Evolutionary conservation across 2,329 filamentous ascomycete species (phyloP).

Genomic region (Chrysoporthe cubensis): DNA sequence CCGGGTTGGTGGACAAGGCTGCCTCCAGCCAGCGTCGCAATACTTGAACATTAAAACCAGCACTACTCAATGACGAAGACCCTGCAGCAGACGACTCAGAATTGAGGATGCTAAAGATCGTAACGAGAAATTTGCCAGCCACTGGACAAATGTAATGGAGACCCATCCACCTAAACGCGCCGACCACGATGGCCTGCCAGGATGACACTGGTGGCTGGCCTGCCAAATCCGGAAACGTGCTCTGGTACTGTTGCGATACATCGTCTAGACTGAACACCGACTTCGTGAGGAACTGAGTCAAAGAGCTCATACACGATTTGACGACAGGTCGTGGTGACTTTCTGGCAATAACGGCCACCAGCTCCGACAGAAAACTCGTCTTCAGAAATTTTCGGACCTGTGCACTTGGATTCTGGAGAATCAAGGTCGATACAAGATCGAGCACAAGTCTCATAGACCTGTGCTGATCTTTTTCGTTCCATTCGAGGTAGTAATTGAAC

Average conservation of each 20-base stretch:
- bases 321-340: slow-evolving; percentile 65
- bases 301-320: slow-evolving; percentile 70
- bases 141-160: slow-evolving; percentile 62
- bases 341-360: slow-evolving; percentile 63
- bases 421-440: slow-evolving; percentile 58
- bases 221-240: slow-evolving; percentile 35
- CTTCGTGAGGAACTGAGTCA: slow-evolving; percentile 69
- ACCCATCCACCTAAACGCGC: slow-evolving; percentile 53
- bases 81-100: slow-evolving; percentile 37
- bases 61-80: slow-evolving; percentile 22
- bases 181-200: slow-evolving; percentile 39
- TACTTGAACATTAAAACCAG: slow-evolving; percentile 43
- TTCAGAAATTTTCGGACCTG: slow-evolving; percentile 46
- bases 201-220: slow-evolving; percentile 33
- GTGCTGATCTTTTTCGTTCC: slow-evolving; percentile 69
- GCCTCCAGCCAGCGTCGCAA: slow-evolving; percentile 63
- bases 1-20: slow-evolving; percentile 52
- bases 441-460: slow-evolving; percentile 66
- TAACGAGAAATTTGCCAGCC: slow-evolving; percentile 64
- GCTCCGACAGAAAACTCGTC: slow-evolving; percentile 50
- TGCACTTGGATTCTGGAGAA: slow-evolving; percentile 53
- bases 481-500: slow-evolving; percentile 67
- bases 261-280: slow-evolving; percentile 55
- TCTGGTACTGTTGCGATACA: slow-evolving; percentile 48
- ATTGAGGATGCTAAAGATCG: slow-evolving; percentile 53